These are phyloP conservation scores for Pseudocercospora eumusae DNA, from an alignment of 2,329 filamentous ascomycete species.

Conservation along the genomic window DNA sequence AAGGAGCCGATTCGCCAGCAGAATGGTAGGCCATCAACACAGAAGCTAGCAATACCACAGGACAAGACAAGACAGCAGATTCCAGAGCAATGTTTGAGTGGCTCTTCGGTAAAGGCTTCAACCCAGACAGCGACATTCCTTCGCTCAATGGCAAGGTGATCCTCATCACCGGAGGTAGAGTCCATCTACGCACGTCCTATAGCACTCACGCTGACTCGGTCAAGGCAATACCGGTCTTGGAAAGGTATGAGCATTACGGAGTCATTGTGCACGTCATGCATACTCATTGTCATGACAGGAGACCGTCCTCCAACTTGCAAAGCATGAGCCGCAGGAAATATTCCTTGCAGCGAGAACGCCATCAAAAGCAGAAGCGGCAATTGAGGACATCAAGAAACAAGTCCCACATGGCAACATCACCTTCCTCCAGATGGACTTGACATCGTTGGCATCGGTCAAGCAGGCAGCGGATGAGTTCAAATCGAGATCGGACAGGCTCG, in stretches of 20 bases:
- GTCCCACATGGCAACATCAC: conserved; percentile 45
- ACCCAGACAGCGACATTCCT: conserved; percentile 38
- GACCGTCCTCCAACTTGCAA: conserved; percentile 48
- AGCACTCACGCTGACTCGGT: background rate
- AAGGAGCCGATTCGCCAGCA: background rate
- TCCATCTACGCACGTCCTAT: background rate
- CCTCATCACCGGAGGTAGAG: conserved; percentile 31
- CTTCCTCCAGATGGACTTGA: conserved; percentile 53
- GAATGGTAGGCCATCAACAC: too few species aligned
- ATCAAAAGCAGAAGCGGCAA: conserved; percentile 47
- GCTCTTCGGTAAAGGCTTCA: conserved; percentile 31
- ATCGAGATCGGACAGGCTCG: conserved; percentile 42
- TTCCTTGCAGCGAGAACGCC: conserved; percentile 51
- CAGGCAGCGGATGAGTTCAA: conserved; percentile 46
- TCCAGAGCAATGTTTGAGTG: conserved; percentile 22
- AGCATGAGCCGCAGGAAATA: conserved; percentile 49
- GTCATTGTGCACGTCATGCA: background rate
- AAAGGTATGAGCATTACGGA: conserved; percentile 30
- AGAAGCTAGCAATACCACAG: background rate
- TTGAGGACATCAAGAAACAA: conserved; percentile 42
- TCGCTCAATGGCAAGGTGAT: conserved; percentile 38
- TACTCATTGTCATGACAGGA: conserved; percentile 30
- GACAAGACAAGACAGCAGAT: background rate
- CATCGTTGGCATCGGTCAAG: conserved; percentile 54
- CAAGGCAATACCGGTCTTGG: conserved; percentile 51